Evolutionary conservation across 2,329 filamentous ascomycete species (phyloP), one percentile per base, ranked within the genome.

Genomic region (Sphaerulina vaccinii): DNA sequence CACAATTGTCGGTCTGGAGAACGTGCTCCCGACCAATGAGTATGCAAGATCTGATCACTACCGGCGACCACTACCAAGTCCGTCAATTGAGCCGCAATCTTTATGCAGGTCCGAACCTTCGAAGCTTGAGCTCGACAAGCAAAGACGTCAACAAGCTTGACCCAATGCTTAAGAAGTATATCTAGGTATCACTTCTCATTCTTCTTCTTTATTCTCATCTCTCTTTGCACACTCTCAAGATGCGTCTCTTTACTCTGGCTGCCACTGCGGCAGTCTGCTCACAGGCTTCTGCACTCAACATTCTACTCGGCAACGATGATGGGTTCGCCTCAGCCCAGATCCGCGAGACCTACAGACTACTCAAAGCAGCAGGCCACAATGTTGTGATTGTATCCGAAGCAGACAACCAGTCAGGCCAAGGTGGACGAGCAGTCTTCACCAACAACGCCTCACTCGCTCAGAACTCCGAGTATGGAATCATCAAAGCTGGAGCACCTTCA

Each of bases 401-500:
- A 7, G 66, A 68, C 24, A 70, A 77, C 41, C 68, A 78, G 59
- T 75, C 72, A 19, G 75, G 73, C 23, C 71, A 73, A 54, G 76
- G 74, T 41, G 73, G 74, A 29, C 72, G 70, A 16, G 62, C 68
- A 3, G 69, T 71, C 50, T 79, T 76, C 66, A 72, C 75, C 1
- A 71, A 67, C 23, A 63, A 66, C 9, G 63, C 68, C n/a, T 74
- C 71, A 24, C 68, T 79, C 35, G 70, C 70, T 3, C 49, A 61
- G 1, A 63, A 73, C 36, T 70, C 71, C 0, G 71, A 79, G 51
- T 80, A 71, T 65, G 65, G 70, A 55, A 67, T 78, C 32, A 62
- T 80, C 29, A 73, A 74, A 32, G 67, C 71, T 2, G 77, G 77
- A 4, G 68, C 73, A 1, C 75, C 76, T 3, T 74, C 75, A 0